These are phyloP conservation scores for Boletus sp. DNA, from an alignment of 768 basidiomycete species.

Conservation along the genomic window DNA sequence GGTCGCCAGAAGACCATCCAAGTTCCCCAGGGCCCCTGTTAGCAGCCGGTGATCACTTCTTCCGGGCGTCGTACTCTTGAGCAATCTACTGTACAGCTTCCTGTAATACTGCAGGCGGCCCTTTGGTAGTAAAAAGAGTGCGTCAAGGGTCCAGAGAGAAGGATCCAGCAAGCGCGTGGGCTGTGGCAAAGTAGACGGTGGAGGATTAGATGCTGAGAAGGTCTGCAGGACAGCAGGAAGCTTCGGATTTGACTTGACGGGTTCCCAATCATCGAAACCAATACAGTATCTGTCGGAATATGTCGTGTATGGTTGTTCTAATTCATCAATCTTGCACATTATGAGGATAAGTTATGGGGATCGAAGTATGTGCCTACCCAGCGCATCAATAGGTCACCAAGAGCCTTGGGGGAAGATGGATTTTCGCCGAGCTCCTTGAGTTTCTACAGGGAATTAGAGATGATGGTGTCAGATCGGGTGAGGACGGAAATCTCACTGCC, in stretches of 20 bases:
- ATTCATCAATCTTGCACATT: conserved; percentile 75
- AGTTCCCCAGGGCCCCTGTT: conserved; percentile 72
- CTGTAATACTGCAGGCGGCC: conserved; percentile 87
- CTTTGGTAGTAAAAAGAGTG: conserved; percentile 84
- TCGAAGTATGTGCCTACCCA: conserved; percentile 64
- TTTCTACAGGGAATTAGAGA: conserved; percentile 53
- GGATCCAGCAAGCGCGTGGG: conserved; percentile 36
- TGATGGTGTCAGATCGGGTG: neutral
- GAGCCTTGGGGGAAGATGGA: conserved; percentile 88
- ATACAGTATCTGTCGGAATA: conserved; percentile 71
- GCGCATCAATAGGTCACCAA: conserved; percentile 94
- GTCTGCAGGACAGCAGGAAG: conserved; percentile 63
- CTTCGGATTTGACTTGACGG: conserved; percentile 72
- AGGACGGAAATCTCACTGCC: conserved; percentile 41
- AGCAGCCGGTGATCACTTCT: conserved; percentile 84
- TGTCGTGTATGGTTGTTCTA: conserved; percentile 80
- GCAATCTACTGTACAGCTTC: conserved; percentile 80
- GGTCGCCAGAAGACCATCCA: conserved; percentile 69
- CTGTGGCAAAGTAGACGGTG: conserved; percentile 42
- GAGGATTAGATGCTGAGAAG: conserved; percentile 68
- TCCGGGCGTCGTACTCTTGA: conserved; percentile 85
- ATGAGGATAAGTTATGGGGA: conserved; percentile 18
- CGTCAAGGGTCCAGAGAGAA: conserved; percentile 78
- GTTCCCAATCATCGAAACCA: conserved; percentile 84
- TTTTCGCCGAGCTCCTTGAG: conserved; percentile 91